A percentile compares a stretch with the other conserved stretches of the same genome.
Evolutionary conservation across 2,329 filamentous ascomycete species (phyloP).

Genomic region (Epichloe sibirici): DNA sequence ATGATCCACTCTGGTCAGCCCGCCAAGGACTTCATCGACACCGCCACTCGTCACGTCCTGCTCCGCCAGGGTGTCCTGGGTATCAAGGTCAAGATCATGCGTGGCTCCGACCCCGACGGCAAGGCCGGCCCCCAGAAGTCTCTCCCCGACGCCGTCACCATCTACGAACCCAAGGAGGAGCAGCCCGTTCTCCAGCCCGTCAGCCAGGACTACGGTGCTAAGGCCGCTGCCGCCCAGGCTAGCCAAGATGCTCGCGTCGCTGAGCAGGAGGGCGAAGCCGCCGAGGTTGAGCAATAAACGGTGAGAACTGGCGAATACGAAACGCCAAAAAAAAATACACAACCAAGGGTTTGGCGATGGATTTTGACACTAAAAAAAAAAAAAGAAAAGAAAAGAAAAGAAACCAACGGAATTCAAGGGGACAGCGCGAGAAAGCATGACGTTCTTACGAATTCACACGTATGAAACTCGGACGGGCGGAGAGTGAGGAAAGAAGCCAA

Average conservation of each 20-base stretch:
- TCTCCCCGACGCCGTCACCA: slow-evolving; percentile 95
- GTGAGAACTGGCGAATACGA: slow-evolving; percentile 6
- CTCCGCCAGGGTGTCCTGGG: slow-evolving; percentile 98
- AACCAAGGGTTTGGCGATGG: slow-evolving; percentile 11
- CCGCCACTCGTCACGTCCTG: slow-evolving; percentile 95
- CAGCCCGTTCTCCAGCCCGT: slow-evolving; percentile 86
- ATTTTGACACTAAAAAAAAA: slow-evolving; percentile 8
- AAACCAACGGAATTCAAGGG: background rate
- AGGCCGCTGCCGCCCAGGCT: slow-evolving; percentile 61
- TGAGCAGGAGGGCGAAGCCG: slow-evolving; percentile 45
- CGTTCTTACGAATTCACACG: background rate
- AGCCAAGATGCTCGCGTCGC: slow-evolving; percentile 48
- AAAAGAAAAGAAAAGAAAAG: background rate
- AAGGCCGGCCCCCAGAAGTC: slow-evolving; percentile 96
- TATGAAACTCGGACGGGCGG: background rate
- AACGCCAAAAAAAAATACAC: background rate
- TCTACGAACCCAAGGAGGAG: slow-evolving; percentile 99
- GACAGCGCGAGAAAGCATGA: background rate
- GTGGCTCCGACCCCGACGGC: slow-evolving; percentile 97
- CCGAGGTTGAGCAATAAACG: slow-evolving; percentile 29
- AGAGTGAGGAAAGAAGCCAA: slow-evolving; percentile 9
- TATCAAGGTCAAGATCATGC: slow-evolving; percentile 99
- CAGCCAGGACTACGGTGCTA: slow-evolving; percentile 97
- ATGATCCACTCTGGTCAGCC: slow-evolving; percentile 99
- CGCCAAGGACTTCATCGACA: slow-evolving; percentile 99